Conservation (phyloP, 495 filamentous ascomycete species). For the Xylaria grammica region DNA sequence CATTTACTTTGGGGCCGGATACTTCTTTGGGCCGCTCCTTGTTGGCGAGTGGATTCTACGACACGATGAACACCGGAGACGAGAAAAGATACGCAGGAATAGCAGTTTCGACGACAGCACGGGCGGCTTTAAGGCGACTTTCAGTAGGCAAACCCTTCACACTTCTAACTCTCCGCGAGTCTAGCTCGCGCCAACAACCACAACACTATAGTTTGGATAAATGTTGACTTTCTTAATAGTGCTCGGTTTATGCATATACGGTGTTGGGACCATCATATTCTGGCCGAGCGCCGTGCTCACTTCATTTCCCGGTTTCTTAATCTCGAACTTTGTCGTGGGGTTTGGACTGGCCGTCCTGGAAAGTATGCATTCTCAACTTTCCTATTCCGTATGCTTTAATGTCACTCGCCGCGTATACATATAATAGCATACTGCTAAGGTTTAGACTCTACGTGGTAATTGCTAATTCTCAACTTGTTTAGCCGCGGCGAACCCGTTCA, state of each 20-base stretch:
- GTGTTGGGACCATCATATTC: constrained; percentile 67
- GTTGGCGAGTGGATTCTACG: constrained; percentile 70
- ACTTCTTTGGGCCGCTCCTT: constrained; percentile 69
- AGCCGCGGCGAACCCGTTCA: constrained; percentile 68
- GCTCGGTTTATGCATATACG: constrained; percentile 63
- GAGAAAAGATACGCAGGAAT: constrained; percentile 24
- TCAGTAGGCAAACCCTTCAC: constrained; percentile 25
- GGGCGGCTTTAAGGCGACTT: constrained; percentile 40
- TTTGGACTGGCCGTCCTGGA: constrained; percentile 69
- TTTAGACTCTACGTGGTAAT: not conserved
- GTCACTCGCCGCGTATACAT: too few species aligned
- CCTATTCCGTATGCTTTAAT: not conserved
- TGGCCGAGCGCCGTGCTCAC: constrained; percentile 68
- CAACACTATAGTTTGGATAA: not conserved
- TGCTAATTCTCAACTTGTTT: not conserved
- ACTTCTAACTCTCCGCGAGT: too few species aligned
- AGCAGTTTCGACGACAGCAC: constrained; percentile 33
- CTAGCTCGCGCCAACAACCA: not conserved
- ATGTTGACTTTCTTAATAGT: constrained; percentile 56
- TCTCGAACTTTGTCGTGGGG: constrained; percentile 68
- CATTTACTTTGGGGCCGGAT: constrained; percentile 57
- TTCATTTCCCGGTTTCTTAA: constrained; percentile 68
- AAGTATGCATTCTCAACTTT: constrained; percentile 36
- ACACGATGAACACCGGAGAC: constrained; percentile 55
- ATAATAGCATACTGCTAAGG: not conserved